Base-by-base conservation (phyloP, 164 flowering plant species). In the Macadamia tetraphylla region DNA sequence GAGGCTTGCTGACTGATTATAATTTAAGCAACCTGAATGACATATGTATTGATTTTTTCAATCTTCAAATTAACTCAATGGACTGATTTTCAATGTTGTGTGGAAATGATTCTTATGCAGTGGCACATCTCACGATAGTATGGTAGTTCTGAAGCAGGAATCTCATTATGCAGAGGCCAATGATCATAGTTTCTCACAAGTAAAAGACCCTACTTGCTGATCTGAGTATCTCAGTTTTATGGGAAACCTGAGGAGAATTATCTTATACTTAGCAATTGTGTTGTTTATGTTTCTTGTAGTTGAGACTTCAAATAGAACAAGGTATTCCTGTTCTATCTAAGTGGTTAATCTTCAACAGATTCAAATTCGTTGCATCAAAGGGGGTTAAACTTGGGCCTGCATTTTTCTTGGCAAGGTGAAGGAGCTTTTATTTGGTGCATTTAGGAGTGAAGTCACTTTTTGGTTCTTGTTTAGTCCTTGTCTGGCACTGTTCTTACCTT, bases 141-240 rank as follows among this genome's bases (percentile, higher is more conserved):
- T 91, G 97, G 85, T 88, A 12, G 87, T 94, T 65, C 68, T 94
- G 74, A 91, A 86, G 88, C 97, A 91, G 70, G 97, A 91, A 72
- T 91, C 96, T 70, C 87, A 80, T 49, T 89, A 77, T 75, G 87
- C 94, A 51, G 81, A 77, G 70, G 96, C 89, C 57, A 78, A 82
- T 74, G 94, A 89, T 69, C 68, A 55, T 66, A 83, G 88, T 72
- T 88, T 91, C 68, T 80, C 86, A 71, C 88, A 82, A 73, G 97
- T 94, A 89, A 81, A 29, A 65, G 56, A n/a, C 70, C 35, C 62
- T 63, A 49, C 52, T 31, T 29, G 17, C 6, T 55, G 40, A 30
- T 58, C 55, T 43, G n/a, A 7, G 42, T 42, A 31, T 52, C 51
- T 32, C 8, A 61, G 63, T 6, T 57, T 29, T 14, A n/a, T 48